phyloP scores from a whole-genome alignment of 2,329 filamentous ascomycete genomes.

The Aspergillus novofumigatus region DNA sequence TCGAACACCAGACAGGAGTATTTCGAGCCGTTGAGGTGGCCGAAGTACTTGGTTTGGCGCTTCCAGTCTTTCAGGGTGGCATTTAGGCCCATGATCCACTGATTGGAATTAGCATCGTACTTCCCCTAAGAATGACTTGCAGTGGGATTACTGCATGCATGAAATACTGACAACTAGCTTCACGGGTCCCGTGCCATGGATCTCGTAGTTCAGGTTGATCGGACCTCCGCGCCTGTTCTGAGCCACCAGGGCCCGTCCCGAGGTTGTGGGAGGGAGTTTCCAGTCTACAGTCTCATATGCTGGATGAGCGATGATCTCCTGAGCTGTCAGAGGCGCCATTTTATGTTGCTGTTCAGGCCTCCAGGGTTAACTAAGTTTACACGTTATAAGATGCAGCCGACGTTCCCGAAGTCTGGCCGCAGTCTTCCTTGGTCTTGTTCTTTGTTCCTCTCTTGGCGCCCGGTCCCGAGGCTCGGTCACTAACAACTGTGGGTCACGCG shows the following conservation, averaged over 20 bases:
- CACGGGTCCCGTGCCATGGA: conserved; percentile 69
- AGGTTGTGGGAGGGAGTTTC: conserved; percentile 58
- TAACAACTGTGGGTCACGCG: not conserved
- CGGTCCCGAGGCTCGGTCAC: not conserved
- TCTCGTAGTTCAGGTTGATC: conserved; percentile 70
- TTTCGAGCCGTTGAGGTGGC: conserved; percentile 61
- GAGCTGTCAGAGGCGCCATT: conserved; percentile 27
- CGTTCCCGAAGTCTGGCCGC: not conserved
- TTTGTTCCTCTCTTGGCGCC: not conserved
- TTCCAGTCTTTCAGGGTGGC: conserved; percentile 69
- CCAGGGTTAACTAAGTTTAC: not conserved
- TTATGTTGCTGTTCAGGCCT: not conserved
- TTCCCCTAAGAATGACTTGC: not conserved
- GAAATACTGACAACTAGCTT: conserved; percentile 63
- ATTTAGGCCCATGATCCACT: conserved; percentile 81
- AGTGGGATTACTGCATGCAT: not conserved
- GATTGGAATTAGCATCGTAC: conserved; percentile 2
- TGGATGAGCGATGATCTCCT: conserved; percentile 29
- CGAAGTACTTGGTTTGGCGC: conserved; percentile 77
- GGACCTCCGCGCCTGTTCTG: conserved; percentile 64
- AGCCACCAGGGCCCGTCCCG: conserved; percentile 63
- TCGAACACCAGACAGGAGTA: conserved; percentile 76
- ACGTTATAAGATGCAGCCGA: not conserved
- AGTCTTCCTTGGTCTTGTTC: not conserved
- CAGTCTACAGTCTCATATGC: conserved; percentile 28